A percentile compares a stretch with the other conserved stretches of the same genome.
phyloP scores from a whole-genome alignment of 1,284 basidiomycete genomes.

The Melampsora abietis-canadensis region DNA sequence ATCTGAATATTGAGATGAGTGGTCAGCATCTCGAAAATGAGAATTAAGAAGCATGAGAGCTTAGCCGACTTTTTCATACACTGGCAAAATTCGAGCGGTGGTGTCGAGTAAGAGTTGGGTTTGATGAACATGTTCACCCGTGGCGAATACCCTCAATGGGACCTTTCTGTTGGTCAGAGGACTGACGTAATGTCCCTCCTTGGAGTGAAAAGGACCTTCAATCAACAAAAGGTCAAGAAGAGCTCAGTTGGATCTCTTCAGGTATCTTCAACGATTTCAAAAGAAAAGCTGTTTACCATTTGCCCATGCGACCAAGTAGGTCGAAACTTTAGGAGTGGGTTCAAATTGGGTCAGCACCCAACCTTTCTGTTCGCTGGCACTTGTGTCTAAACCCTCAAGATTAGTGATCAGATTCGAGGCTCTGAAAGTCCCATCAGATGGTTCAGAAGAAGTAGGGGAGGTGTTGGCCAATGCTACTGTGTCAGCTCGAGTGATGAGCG shows the following conservation, averaged over 20 bases:
- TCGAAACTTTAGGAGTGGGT: slow-evolving; percentile 65
- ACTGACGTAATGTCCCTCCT: slow-evolving; percentile 61
- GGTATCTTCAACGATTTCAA: neutral
- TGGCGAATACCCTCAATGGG: slow-evolving; percentile 83
- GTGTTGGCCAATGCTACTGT: slow-evolving; percentile 41
- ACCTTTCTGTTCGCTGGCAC: slow-evolving; percentile 45
- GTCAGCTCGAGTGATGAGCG: slow-evolving; percentile 30
- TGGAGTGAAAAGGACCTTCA: slow-evolving; percentile 33
- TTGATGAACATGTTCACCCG: slow-evolving; percentile 79
- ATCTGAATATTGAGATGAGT: slow-evolving; percentile 39
- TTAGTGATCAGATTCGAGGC: slow-evolving; percentile 16
- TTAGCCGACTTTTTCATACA: slow-evolving; percentile 71
- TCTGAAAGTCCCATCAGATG: slow-evolving; percentile 34
- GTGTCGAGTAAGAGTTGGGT: slow-evolving; percentile 76
- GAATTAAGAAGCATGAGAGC: neutral
- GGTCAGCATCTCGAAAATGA: neutral
- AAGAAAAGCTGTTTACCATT: slow-evolving; percentile 70
- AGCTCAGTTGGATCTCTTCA: neutral
- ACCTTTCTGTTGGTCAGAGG: slow-evolving; percentile 76
- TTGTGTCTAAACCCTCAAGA: slow-evolving; percentile 41
- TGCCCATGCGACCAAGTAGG: slow-evolving; percentile 86
- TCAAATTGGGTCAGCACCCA: slow-evolving; percentile 54
- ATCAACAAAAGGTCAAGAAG: too few relatives aligned
- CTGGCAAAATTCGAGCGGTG: slow-evolving; percentile 76
- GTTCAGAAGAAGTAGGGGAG: slow-evolving; percentile 27